These are phyloP conservation scores for Chrysosphaeria jannelii DNA, from an alignment of 2,329 filamentous ascomycete species.

Conservation along the genomic window DNA sequence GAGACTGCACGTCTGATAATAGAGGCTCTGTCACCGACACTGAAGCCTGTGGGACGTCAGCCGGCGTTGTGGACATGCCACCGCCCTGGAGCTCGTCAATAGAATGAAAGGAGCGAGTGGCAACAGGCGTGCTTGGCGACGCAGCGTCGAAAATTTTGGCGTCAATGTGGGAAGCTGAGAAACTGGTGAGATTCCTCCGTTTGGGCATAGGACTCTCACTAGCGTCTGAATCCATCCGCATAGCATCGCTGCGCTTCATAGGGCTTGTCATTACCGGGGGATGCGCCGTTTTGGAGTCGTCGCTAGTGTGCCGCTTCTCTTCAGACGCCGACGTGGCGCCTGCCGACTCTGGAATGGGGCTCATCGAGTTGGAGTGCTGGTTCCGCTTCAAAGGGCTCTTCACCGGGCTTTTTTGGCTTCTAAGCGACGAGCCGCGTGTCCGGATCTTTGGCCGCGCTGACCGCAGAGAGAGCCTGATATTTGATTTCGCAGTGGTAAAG, in stretches of 20 bases:
- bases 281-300: conserved; percentile 14
- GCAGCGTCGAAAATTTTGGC: conserved; percentile 45
- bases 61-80: neutral
- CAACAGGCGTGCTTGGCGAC: conserved; percentile 9
- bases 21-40: conserved; percentile 14
- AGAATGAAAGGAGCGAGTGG: conserved; percentile 15
- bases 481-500: conserved; percentile 33
- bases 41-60: conserved; percentile 6
- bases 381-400: conserved; percentile 46
- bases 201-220: conserved; percentile 72
- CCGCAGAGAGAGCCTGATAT: conserved; percentile 32
- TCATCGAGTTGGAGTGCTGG: conserved; percentile 14
- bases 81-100: conserved; percentile 10
- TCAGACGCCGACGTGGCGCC: conserved; percentile 24
- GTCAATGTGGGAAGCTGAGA: conserved; percentile 27
- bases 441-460: conserved; percentile 29
- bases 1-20: conserved; percentile 39
- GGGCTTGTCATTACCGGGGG: conserved; percentile 48
- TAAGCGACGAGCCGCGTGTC: conserved; percentile 22
- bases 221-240: conserved; percentile 59
- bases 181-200: conserved; percentile 59
- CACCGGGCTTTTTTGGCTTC: conserved; percentile 45
- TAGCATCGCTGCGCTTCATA: conserved; percentile 70
- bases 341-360: conserved; percentile 11
- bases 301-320: no score